A percentile compares a stretch with the other conserved stretches of the same genome.
phyloP scores from a whole-genome alignment of 345 rosid species.

The Murraya koenigii region DNA sequence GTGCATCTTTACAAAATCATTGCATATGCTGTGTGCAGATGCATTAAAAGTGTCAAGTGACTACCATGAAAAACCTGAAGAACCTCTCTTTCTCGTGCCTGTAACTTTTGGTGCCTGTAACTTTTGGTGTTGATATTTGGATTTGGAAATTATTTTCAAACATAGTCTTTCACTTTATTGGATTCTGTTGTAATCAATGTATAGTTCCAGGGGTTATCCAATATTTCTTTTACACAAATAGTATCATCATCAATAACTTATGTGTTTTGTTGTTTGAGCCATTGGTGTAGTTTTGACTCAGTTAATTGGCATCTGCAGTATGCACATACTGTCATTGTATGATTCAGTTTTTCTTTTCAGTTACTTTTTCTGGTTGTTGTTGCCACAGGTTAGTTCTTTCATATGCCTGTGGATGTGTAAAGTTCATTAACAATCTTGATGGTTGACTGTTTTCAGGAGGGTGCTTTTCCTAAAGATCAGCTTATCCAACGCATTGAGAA shows the following conservation, averaged over 20 bases:
- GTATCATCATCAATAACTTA: not conserved
- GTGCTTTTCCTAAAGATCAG: slow-evolving; percentile 67
- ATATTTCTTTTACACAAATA: not conserved
- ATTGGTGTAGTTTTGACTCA: too few relatives aligned
- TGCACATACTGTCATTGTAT: not conserved
- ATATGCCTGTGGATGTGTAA: not conserved
- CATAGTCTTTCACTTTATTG: not conserved
- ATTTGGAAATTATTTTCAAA: not conserved
- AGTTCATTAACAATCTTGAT: not conserved
- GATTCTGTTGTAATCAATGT: not conserved
- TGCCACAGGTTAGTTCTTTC: not conserved
- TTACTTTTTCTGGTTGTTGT: not conserved
- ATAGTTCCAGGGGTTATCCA: not conserved
- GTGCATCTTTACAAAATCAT: not conserved
- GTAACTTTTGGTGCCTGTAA: not conserved
- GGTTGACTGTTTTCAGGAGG: slow-evolving; percentile 49
- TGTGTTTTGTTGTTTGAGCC: not conserved
- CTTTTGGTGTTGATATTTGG: not conserved
- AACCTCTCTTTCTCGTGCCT: not conserved
- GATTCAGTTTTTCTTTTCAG: not conserved
- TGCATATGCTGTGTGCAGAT: not conserved
- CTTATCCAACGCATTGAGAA: slow-evolving; percentile 67
- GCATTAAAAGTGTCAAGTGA: not conserved
- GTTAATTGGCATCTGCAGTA: not conserved
- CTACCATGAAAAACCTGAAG: not conserved